Evolutionary conservation across 2,329 filamentous ascomycete species (phyloP).

Genomic region (Cladosporium halotolerans): DNA sequence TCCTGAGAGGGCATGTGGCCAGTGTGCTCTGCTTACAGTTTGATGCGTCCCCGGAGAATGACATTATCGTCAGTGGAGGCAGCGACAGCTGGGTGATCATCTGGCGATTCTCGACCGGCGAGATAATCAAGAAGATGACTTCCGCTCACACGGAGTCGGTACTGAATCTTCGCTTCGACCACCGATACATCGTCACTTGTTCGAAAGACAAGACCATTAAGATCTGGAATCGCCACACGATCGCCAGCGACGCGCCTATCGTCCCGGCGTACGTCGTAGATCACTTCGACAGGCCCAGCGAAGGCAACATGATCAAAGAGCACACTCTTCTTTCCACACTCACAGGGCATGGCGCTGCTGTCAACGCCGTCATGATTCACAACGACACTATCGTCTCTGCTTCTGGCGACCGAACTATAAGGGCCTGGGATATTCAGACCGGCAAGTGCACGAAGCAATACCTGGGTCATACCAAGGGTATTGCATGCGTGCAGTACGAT

Average conservation of each 20-base stretch:
- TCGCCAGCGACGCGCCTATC: slow-evolving; percentile 44
- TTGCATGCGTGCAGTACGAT: slow-evolving; percentile 96
- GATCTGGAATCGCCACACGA: slow-evolving; percentile 75
- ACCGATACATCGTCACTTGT: slow-evolving; percentile 86
- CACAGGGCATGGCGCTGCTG: slow-evolving; percentile 80
- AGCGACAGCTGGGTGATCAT: slow-evolving; percentile 87
- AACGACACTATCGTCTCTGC: slow-evolving; percentile 86
- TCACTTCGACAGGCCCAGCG: slow-evolving; percentile 36
- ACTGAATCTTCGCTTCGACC: slow-evolving; percentile 86
- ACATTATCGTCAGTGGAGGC: slow-evolving; percentile 90
- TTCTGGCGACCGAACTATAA: slow-evolving; percentile 88
- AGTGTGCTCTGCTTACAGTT: slow-evolving; percentile 95
- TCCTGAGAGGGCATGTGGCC: slow-evolving; percentile 65
- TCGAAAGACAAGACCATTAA: slow-evolving; percentile 98
- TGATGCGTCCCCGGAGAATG: slow-evolving; percentile 77
- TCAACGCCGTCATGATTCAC: slow-evolving; percentile 91
- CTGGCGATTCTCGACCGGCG: slow-evolving; percentile 88
- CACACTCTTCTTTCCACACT: slow-evolving; percentile 74
- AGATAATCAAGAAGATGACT: slow-evolving; percentile 68
- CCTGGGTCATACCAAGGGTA: slow-evolving; percentile 85
- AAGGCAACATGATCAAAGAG: slow-evolving; percentile 53
- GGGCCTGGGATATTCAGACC: slow-evolving; percentile 85
- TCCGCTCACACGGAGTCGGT: slow-evolving; percentile 85
- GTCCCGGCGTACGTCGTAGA: slow-evolving; percentile 31
- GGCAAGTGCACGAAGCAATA: slow-evolving; percentile 71